These are phyloP conservation scores for Gilbertella persicaria DNA, from an alignment of 371 early-diverging fungal genomes.

Conservation along the genomic window DNA sequence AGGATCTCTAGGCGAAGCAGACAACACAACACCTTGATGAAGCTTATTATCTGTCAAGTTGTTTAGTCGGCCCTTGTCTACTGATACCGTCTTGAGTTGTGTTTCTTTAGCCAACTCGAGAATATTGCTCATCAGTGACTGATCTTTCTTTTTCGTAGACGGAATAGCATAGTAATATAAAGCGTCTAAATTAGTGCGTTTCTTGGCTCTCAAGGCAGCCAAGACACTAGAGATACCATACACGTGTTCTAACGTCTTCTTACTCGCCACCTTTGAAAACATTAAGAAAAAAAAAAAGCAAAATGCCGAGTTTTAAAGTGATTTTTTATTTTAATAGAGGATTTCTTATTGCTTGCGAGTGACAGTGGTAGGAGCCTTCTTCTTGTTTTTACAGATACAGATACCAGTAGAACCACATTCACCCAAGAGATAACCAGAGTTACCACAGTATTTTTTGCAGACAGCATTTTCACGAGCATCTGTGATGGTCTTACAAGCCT, in stretches of 20 bases:
- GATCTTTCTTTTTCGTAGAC: constrained; percentile 20
- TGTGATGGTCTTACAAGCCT: constrained; percentile 14
- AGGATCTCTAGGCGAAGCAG: constrained; percentile 14
- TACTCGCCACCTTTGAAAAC: not conserved
- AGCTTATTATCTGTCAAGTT: constrained; percentile 33
- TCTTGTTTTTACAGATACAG: constrained; percentile 26
- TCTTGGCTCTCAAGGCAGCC: constrained; percentile 14
- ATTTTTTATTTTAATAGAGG: not conserved
- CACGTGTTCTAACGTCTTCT: constrained; percentile 8
- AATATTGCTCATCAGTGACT: constrained; percentile 14
- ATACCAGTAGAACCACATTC: constrained; percentile 25
- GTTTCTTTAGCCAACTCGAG: constrained; percentile 5
- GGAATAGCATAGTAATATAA: constrained; percentile 11
- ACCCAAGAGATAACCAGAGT: constrained; percentile 17
- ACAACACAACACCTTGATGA: constrained; percentile 37
- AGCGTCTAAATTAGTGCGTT: constrained; percentile 2
- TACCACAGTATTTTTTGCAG: constrained; percentile 21
- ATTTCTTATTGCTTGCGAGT: not conserved
- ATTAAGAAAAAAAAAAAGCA: not conserved
- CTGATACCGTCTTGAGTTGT: constrained; percentile 1
- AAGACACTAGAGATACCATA: constrained; percentile 22
- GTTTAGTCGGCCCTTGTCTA: constrained; percentile 33
- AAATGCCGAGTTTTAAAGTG: not conserved
- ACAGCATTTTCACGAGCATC: constrained; percentile 21
- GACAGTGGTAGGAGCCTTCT: not conserved